Percentiles rank a stretch among this genome's conserved stretches.
Conservation (phyloP, 495 filamentous ascomycete species). For the Tuber microsphaerosporum region DNA sequence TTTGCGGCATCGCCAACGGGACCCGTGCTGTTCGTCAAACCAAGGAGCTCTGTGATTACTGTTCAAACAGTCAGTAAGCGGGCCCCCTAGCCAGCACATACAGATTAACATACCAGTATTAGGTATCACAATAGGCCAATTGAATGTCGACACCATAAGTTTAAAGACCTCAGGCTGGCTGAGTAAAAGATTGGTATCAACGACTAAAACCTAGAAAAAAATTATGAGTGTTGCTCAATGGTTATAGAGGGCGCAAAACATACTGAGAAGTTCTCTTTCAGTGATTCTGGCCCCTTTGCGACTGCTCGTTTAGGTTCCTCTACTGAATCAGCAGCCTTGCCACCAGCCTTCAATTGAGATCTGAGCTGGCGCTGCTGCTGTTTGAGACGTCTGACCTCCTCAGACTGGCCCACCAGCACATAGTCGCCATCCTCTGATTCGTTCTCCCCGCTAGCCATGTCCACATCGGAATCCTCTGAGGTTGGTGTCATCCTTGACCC, state of each 20-base stretch:
- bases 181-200: slow-evolving; percentile 40
- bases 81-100: background rate
- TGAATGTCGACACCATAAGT: slow-evolving; percentile 26
- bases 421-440: slow-evolving; percentile 37
- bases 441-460: slow-evolving; percentile 29
- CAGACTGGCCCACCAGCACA: slow-evolving; percentile 31
- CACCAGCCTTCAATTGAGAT: slow-evolving; percentile 22
- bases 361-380: slow-evolving; percentile 24
- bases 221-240: slow-evolving; percentile 4
- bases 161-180: slow-evolving; percentile 35
- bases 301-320: slow-evolving; percentile 21
- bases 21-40: slow-evolving; percentile 32
- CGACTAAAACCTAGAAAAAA: slow-evolving; percentile 27
- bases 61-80: slow-evolving; percentile 12
- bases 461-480: slow-evolving; percentile 27
- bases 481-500: slow-evolving; percentile 4
- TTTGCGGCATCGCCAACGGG: slow-evolving; percentile 32
- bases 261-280: slow-evolving; percentile 36
- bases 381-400: slow-evolving; percentile 31
- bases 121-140: slow-evolving; percentile 38
- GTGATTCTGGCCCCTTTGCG: slow-evolving; percentile 32
- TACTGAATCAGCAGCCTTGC: background rate
- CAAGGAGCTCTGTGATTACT: slow-evolving; percentile 40
- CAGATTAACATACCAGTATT: slow-evolving; percentile 35
- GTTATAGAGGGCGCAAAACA: background rate